These are phyloP conservation scores for Orbilia javanica DNA, from an alignment of 2,329 filamentous ascomycete genomes.

Conservation along the genomic window DNA sequence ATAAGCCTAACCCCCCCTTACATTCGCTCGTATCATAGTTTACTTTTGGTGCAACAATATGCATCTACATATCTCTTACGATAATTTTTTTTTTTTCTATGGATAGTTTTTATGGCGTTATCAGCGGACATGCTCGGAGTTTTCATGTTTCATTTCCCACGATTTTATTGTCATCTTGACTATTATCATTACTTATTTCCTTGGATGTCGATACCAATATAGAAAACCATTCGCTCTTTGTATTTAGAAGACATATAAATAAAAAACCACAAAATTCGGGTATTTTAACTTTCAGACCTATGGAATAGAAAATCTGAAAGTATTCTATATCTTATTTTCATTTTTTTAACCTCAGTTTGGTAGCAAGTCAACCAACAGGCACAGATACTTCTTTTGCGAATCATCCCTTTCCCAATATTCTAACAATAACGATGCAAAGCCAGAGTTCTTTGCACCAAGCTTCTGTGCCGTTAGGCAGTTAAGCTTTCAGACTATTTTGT, in stretches of 20 bases:
- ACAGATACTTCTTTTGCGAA: not conserved
- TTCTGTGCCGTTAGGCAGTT: not conserved
- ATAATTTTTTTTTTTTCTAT: conserved; percentile 15
- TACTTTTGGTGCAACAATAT: conserved; percentile 12
- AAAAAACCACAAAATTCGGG: conserved; percentile 11
- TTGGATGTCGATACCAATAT: conserved; percentile 41
- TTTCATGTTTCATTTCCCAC: conserved; percentile 17
- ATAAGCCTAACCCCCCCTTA: conserved; percentile 23
- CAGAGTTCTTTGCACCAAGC: not conserved
- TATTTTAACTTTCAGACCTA: not conserved
- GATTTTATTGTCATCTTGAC: not conserved
- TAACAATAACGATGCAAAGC: not conserved
- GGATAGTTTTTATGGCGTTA: conserved; percentile 41
- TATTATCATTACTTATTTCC: not conserved
- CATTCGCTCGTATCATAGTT: conserved; percentile 48
- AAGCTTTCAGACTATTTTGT: not conserved
- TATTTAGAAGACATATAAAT: too few species aligned
- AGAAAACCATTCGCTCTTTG: conserved; percentile 42
- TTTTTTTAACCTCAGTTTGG: not conserved
- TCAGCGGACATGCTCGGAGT: conserved; percentile 14
- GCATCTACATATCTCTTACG: conserved; percentile 15
- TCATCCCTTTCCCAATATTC: not conserved
- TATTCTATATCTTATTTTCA: not conserved
- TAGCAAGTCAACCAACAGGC: too few species aligned
- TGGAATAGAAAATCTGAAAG: not conserved